Base-by-base conservation (phyloP, 2,329 filamentous ascomycete genomes). In the Microcyclospora tardicrescens region DNA sequence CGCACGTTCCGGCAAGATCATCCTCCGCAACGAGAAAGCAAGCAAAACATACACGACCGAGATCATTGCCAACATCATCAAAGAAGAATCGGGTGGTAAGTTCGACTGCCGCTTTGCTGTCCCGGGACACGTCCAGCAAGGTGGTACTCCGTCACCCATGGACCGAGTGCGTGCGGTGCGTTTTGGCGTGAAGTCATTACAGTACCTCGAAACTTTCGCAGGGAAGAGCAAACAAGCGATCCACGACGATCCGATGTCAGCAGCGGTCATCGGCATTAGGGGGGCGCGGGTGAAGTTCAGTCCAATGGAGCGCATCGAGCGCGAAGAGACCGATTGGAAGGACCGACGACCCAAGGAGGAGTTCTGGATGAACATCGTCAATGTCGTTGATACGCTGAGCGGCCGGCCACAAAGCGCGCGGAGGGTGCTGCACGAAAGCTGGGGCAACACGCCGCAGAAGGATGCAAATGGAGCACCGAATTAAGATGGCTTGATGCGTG, bases 11-110 rank as follows among this genome's bases (percentile, higher is more conserved):
- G 91, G 91, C 28, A 89, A 94, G 50, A 74, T 96, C 44, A 93
- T 98, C 47, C 76, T 98, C n/a, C 78, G 93, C 59, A 96, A 96
- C 62, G 91, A 98, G 63, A 87, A 86, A 63, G 83, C 91, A 6
- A 93, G 84, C 54, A 78, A 73, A 53, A 87, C 87, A 12, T 96
- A 95, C 69, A 84, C 74, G 36, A 93, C 91, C 13, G 86, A 93
- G 61, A 75, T 95, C 41, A 89, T 98, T 54, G 87, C 89, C 28
- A 81, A 89, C 57, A 95, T 96, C 64, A 94, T 98, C 64, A 83
- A 83, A 42, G 86, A 93, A 50, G 91, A 96, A 61, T 84, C 86
- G 8, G 80, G 84, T 51, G 86, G 86, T 47, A 79, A 86, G 12
- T 98, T 98, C 57, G 91, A 98, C 62, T 83, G 84, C 34, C 79